Conservation (phyloP, 1,284 basidiomycete genomes). For the Austropuccinia psidii region DNA sequence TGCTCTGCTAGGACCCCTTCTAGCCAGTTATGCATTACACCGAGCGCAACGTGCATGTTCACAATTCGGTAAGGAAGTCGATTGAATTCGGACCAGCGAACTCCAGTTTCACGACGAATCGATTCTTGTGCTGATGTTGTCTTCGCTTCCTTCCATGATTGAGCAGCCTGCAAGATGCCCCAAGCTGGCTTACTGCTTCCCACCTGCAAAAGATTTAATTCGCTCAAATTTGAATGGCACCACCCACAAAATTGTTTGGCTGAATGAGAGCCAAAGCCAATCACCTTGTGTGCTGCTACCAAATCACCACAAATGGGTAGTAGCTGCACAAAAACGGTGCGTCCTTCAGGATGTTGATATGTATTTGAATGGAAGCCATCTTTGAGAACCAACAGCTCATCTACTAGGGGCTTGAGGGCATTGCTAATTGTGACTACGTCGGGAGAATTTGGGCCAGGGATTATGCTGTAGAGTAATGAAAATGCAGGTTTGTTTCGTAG, state of each 20-base stretch:
- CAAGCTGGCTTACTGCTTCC: background rate
- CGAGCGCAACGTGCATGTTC: background rate
- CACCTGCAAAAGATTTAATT: no score
- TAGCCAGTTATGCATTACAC: slow-evolving; percentile 28
- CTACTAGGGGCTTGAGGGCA: background rate
- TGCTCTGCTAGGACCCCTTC: slow-evolving; percentile 10
- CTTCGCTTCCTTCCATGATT: background rate
- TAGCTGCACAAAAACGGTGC: background rate
- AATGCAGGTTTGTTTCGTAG: background rate
- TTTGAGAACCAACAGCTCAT: background rate
- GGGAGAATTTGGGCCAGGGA: background rate
- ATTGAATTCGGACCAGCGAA: slow-evolving; percentile 19
- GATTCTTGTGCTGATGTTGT: background rate
- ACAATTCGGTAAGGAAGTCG: slow-evolving; percentile 2
- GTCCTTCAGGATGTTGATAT: background rate
- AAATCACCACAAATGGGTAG: background rate
- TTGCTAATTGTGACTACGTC: background rate
- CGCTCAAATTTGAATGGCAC: background rate
- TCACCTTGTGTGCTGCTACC: background rate
- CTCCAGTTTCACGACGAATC: background rate
- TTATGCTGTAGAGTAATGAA: background rate
- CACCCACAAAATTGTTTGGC: background rate
- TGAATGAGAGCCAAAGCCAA: slow-evolving; percentile 1
- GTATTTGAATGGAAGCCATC: background rate
- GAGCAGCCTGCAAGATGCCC: background rate